Evolutionary conservation across 2,329 filamentous ascomycete species (phyloP).

Genomic region (Cladophialophora chaetospira): DNA sequence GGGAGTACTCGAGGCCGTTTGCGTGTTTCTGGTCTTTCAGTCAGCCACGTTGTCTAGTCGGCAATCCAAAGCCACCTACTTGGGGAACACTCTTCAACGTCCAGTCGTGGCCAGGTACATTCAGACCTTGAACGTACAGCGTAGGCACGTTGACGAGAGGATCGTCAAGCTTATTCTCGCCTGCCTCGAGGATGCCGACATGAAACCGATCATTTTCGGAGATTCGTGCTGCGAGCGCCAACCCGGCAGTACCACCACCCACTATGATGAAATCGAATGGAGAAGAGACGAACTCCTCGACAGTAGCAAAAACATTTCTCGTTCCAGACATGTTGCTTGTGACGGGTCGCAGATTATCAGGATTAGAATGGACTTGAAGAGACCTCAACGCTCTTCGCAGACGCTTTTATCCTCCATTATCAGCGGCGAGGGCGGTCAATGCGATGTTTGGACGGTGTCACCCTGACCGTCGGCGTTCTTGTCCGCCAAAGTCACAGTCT

Average conservation of each 20-base stretch:
- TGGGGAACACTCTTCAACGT: conserved; percentile 37
- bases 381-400: background rate
- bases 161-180: conserved; percentile 36
- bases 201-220: conserved; percentile 42
- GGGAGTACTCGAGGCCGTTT: conserved; percentile 26
- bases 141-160: conserved; percentile 33
- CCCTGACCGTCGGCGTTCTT: background rate
- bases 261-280: conserved; percentile 43
- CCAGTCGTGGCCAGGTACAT: conserved; percentile 40
- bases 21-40: conserved; percentile 18
- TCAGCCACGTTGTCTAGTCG: conserved; percentile 12
- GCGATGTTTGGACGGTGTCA: background rate
- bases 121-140: conserved; percentile 29
- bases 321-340: background rate
- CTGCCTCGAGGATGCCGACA: conserved; percentile 52
- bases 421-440: background rate
- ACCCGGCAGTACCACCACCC: conserved; percentile 58
- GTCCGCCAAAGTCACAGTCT: background rate
- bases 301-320: conserved; percentile 36
- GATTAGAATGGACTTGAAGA: too few relatives aligned
- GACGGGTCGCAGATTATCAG: too few relatives aligned
- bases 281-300: conserved; percentile 30
- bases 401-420: background rate
- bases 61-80: conserved; percentile 23
- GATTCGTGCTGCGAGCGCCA: conserved; percentile 52